phyloP scores from a whole-genome alignment of 768 basidiomycete genomes.

The Russula compacta region DNA sequence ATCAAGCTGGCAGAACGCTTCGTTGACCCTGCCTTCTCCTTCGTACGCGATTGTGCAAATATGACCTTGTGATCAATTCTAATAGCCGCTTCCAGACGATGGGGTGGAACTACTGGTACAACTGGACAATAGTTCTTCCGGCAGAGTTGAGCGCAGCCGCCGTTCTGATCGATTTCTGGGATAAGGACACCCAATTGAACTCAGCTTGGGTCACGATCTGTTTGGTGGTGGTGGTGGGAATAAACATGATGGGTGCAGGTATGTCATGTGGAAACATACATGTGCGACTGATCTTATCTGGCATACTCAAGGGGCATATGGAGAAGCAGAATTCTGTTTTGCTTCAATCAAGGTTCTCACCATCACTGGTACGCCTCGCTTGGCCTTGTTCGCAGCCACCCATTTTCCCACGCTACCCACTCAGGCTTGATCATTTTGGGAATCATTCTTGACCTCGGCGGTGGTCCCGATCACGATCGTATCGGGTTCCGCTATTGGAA shows the following conservation, averaged over 20 bases:
- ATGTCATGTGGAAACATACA: not conserved
- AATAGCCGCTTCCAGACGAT: constrained; percentile 21
- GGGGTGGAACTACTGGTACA: constrained; percentile 50
- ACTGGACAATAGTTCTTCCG: constrained; percentile 58
- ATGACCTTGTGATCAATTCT: not conserved
- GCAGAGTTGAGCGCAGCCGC: constrained; percentile 70
- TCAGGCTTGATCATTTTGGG: constrained; percentile 43
- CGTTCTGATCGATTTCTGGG: constrained; percentile 72
- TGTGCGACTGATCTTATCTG: not conserved
- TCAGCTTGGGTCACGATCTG: constrained; percentile 77
- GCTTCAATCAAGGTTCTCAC: constrained; percentile 90
- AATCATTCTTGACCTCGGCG: constrained; percentile 76
- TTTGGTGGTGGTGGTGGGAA: constrained; percentile 54
- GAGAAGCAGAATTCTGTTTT: constrained; percentile 81
- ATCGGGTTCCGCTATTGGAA: constrained; percentile 73
- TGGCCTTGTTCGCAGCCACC: not conserved
- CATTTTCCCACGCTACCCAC: constrained; percentile 34
- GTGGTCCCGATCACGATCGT: constrained; percentile 74
- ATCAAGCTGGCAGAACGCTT: constrained; percentile 78
- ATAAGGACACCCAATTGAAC: constrained; percentile 41
- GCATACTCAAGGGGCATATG: constrained; percentile 47
- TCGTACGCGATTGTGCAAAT: constrained; percentile 14
- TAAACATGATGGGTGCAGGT: constrained; percentile 15
- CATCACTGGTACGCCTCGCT: constrained; percentile 41
- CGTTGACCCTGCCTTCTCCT: constrained; percentile 66